phyloP scores from a whole-genome alignment of 1,284 basidiomycete genomes.

The Ustilago hordei region DNA sequence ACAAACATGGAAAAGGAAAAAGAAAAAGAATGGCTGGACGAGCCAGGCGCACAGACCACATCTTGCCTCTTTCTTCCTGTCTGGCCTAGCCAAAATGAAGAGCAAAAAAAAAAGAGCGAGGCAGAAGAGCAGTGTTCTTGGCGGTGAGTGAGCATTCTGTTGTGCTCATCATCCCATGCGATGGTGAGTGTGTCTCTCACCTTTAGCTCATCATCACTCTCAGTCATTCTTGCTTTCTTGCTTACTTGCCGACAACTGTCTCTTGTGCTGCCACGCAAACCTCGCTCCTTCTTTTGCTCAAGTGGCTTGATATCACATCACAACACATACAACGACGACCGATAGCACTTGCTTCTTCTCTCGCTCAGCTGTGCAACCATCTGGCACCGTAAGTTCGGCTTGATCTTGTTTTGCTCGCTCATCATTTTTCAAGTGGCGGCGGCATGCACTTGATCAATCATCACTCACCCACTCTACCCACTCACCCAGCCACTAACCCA shows the following conservation, averaged over 20 bases:
- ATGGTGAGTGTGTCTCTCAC: neutral
- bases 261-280: neutral
- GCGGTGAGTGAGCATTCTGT: conserved; percentile 9
- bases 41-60: too few species aligned
- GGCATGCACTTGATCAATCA: conserved; percentile 1
- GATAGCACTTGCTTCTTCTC: neutral
- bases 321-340: neutral
- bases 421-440: conserved; percentile 7
- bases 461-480: conserved; percentile 2
- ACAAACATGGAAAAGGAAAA: too few species aligned
- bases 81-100: neutral
- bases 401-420: neutral
- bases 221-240: conserved; percentile 8
- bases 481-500: neutral
- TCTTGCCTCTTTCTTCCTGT: too few species aligned
- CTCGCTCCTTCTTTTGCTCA: neutral
- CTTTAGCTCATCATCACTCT: neutral
- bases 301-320: neutral
- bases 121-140: neutral
- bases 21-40: too few species aligned
- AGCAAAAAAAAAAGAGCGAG: neutral
- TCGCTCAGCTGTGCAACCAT: neutral
- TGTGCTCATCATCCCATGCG: neutral
- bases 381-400: conserved; percentile 2
- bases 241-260: neutral